Evolutionary conservation across 78 protist genomes (phyloP).

Genomic region (Dictyostelium firmibasis): DNA sequence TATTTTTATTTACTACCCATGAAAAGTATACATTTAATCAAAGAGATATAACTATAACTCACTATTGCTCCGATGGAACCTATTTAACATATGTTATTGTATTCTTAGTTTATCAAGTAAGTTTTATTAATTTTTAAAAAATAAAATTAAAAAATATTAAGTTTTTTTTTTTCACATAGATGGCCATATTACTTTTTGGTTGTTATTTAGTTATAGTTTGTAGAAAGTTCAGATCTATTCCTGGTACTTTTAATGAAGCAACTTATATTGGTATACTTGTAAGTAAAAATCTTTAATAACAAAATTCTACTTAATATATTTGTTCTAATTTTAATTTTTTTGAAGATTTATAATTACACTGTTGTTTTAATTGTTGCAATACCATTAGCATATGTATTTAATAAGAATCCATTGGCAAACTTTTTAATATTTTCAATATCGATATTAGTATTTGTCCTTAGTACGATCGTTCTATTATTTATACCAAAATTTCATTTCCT

Average conservation of each 20-base stretch:
- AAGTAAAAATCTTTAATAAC: not conserved
- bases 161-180: not conserved
- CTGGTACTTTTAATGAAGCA: conserved; percentile 76
- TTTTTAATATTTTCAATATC: conserved; percentile 21
- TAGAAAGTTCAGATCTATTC: conserved; percentile 52
- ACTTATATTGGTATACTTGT: conserved; percentile 66
- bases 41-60: not conserved
- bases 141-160: not conserved
- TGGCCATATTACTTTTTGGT: conserved; percentile 48
- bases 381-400: conserved; percentile 26
- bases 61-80: not conserved
- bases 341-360: conserved; percentile 41
- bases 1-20: not conserved
- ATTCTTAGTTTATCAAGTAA: conserved; percentile 23
- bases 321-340: not conserved
- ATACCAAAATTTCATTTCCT: conserved; percentile 52
- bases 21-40: not conserved
- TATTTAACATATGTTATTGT: conserved; percentile 8
- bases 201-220: conserved; percentile 66
- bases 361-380: conserved; percentile 23
- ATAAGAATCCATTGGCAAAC: conserved; percentile 35
- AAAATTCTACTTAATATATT: not conserved
- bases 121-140: not conserved
- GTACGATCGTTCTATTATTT: conserved; percentile 13
- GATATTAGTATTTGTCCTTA: not conserved